These are phyloP conservation scores for Hypomontagnella submonticulosa DNA, from an alignment of 495 filamentous ascomycete species.

Conservation along the genomic window DNA sequence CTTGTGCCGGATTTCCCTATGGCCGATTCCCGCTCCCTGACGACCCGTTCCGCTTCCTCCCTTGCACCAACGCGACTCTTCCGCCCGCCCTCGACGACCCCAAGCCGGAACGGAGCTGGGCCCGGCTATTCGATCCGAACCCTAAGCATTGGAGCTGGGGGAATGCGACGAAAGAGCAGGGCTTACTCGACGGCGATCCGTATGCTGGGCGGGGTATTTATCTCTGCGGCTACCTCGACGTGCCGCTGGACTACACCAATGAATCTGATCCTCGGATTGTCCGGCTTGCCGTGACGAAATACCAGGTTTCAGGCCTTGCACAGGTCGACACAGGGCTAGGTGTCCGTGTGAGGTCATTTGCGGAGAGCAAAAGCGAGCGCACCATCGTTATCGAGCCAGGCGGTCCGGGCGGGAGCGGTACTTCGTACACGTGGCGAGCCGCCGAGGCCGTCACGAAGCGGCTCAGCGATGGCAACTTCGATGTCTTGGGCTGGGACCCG, in stretches of 20 bases:
- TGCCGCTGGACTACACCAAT: conserved; percentile 61
- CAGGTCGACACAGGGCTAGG: conserved; percentile 19
- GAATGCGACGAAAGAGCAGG: conserved; percentile 14
- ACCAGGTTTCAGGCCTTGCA: conserved; percentile 57
- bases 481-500: conserved; percentile 67
- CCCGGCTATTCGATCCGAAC: conserved; percentile 54
- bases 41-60: conserved; percentile 56
- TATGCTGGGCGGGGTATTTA: conserved; percentile 57
- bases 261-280: conserved; percentile 53
- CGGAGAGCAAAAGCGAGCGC: conserved; percentile 54
- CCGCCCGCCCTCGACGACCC: conserved; percentile 53
- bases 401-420: conserved; percentile 60
- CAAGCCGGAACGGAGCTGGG: conserved; percentile 49
- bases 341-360: conserved; percentile 1
- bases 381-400: conserved; percentile 61
- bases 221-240: conserved; percentile 59
- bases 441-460: conserved; percentile 50
- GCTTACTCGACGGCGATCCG: conserved; percentile 28
- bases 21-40: conserved; percentile 52
- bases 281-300: conserved; percentile 58
- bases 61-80: conserved; percentile 54
- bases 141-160: conserved; percentile 59
- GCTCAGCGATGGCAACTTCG: conserved; percentile 56
- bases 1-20: conserved; percentile 42
- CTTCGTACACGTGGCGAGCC: conserved; percentile 51